These are phyloP conservation scores for Neoboletus magnificus DNA, from an alignment of 768 basidiomycete genomes.

Conservation along the genomic window DNA sequence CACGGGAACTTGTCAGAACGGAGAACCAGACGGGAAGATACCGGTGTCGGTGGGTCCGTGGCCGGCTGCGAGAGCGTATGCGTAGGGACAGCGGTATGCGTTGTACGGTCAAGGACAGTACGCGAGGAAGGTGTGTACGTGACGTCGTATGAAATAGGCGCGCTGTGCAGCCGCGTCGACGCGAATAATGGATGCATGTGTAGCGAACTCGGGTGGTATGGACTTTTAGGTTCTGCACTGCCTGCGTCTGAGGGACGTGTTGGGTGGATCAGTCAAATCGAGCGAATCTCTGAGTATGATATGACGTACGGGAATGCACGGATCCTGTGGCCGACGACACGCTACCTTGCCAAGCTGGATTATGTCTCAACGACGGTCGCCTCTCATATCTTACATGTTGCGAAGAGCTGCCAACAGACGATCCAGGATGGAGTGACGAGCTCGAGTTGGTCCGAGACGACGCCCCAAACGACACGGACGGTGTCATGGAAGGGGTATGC, in stretches of 20 bases:
- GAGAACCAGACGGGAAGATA: constrained; percentile 47
- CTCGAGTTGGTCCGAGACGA: constrained; percentile 54
- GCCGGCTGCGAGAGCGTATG: constrained; percentile 60
- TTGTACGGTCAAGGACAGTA: constrained; percentile 54
- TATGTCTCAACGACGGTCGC: constrained; percentile 47
- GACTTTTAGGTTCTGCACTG: constrained; percentile 23
- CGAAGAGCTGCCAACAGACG: constrained; percentile 38
- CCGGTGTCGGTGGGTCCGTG: constrained; percentile 54
- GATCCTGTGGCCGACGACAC: constrained; percentile 39
- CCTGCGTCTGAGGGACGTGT: constrained; percentile 13
- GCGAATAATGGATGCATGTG: constrained; percentile 67
- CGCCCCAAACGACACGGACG: constrained; percentile 32
- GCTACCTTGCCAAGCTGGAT: constrained; percentile 45
- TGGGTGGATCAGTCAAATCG: constrained; percentile 3
- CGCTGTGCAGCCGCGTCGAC: constrained; percentile 49
- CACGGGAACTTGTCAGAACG: constrained; percentile 59
- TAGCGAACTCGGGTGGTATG: constrained; percentile 33
- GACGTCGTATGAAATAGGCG: constrained; percentile 63
- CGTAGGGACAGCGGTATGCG: constrained; percentile 50
- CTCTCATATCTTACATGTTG: constrained; percentile 39
- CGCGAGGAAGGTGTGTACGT: constrained; percentile 54
- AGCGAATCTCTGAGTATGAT: constrained; percentile 1
- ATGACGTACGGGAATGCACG: constrained; percentile 39
- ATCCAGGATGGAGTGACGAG: constrained; percentile 45
- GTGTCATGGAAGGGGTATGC: constrained; percentile 29